phyloP scores from a whole-genome alignment of 768 basidiomycete species.

The Boletales sp. region DNA sequence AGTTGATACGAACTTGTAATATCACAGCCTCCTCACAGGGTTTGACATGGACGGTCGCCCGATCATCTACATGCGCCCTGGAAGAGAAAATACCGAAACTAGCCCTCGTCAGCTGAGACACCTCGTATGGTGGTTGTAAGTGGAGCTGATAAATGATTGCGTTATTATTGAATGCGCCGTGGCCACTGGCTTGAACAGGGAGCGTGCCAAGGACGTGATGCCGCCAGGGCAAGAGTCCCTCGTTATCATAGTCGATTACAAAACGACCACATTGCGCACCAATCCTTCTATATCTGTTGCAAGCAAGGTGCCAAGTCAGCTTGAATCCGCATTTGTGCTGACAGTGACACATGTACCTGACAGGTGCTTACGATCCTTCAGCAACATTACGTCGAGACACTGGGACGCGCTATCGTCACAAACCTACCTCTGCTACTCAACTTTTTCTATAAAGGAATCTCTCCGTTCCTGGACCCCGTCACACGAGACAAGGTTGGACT shows the following conservation, averaged over 20 bases:
- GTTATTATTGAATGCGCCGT: constrained; percentile 3
- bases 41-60: constrained; percentile 88
- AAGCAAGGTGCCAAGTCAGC: constrained; percentile 49
- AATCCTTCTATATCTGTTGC: constrained; percentile 83
- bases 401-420: constrained; percentile 79
- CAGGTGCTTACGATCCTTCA: constrained; percentile 77
- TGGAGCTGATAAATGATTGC: constrained; percentile 7
- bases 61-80: constrained; percentile 85
- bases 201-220: constrained; percentile 88
- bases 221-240: constrained; percentile 80
- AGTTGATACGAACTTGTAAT: not conserved
- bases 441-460: constrained; percentile 81
- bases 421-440: constrained; percentile 73
- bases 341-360: not conserved
- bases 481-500: constrained; percentile 74
- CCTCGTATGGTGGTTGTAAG: constrained; percentile 84
- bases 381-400: constrained; percentile 85
- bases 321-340: not conserved
- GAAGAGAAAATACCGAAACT: constrained; percentile 78
- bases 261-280: constrained; percentile 72
- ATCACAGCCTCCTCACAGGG: constrained; percentile 67
- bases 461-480: constrained; percentile 84
- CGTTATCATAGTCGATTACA: constrained; percentile 84
- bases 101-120: constrained; percentile 78
- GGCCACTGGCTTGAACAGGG: constrained; percentile 46